Base-by-base conservation (phyloP, 2,329 filamentous ascomycete genomes). In the Keithomyces neogunnii region DNA sequence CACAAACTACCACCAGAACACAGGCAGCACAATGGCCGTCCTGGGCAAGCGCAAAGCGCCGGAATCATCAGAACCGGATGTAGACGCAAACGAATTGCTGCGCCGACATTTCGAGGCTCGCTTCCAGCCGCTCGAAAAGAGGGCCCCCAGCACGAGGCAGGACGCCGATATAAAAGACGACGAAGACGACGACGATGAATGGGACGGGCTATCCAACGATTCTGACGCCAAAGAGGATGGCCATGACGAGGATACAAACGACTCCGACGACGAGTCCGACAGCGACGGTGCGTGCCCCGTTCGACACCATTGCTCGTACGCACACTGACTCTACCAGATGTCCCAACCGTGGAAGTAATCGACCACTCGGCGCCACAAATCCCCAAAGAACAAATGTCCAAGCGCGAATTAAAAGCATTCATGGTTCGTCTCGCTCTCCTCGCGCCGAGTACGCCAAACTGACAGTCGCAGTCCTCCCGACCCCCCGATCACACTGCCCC, bases 21-120 rank as follows among this genome's bases (percentile, higher is more conserved):
- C 32, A 31, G 13, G 3, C 26, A 28, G 30, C 26, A 30, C 3
- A 31, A 78, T 77, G 75, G 61, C 70, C 35, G 65, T 70, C 40
- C 63, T 77, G 28, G 73, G 76, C 39, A 80, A 80, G 60, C 72
- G 76, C 54, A 80, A 78, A 58, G 62, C 67, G 30, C 54, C 62
- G 10, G 60, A 59, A 35, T 59, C 63, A 3, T 52, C 60, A 2
- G 50, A 66, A 29, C 69, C 65, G 1, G 66, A 71, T 40, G 73
- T 80, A 56, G 77, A 84, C 53, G 76, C 86, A 10, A 82, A 88
- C 59, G 88, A 85, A 51, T 78, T 91, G 52, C 88, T 99, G 62
- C 83, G 84, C 52, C 82, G 81, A 59, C 86, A 92, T 64, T 97
- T 97, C 64, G 93, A 96, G 69, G 81, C 88, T 31, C 84, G 87